Evolutionary conservation across 192 early-diverging fungal species (phyloP), one percentile per base, ranked within the genome.

Genomic region (Backusella parvicylindrica): DNA sequence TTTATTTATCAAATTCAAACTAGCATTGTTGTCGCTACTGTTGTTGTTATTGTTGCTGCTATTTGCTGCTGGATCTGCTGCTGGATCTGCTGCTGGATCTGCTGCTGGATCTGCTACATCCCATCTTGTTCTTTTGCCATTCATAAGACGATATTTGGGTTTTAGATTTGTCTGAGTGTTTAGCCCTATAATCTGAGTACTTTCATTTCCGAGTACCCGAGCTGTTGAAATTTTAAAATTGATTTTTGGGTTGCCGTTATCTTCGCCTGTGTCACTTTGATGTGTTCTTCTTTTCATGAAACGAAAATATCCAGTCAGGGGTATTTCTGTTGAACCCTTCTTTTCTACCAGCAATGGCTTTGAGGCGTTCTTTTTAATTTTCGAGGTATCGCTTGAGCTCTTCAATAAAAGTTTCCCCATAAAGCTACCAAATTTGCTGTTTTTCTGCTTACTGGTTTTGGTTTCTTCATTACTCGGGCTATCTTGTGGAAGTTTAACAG

Each of bases 71-170:
- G 38, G 26, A 33, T 38, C 23, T 50, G 11, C 23, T 13, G 73
- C 70, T n/a, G n/a, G n/a, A n/a, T n/a, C n/a, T 38, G 18, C 33
- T 23, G 18, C 40, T 43, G 38, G 26, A 33, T 38, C 23, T 38
- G 18, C 33, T 23, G 18, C 40, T 43, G 38, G 26, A 33, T 38
- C 23, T 50, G 11, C 23, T 13, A 77, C 70, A 35, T 77, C 76
- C 76, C 76, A 77, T 37, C 76, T 23, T 8, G 76, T 77, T 47
- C 64, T 16, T 77, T 36, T 77, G 1, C 71, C 63, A 7, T 68
- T 30, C 2, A 72, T 31, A 21, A 35, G 35, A 7, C 70, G 64
- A 41, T 68, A 68, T 35, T 66, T 35, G 35, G 36, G 11, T n/a
- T 64, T 35, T 36, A 7, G 2, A 56, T 49, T 32, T 3, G 11